These are phyloP conservation scores for Ruellia speciosa DNA, from an alignment of 305 asterid genomes.

Conservation along the genomic window DNA sequence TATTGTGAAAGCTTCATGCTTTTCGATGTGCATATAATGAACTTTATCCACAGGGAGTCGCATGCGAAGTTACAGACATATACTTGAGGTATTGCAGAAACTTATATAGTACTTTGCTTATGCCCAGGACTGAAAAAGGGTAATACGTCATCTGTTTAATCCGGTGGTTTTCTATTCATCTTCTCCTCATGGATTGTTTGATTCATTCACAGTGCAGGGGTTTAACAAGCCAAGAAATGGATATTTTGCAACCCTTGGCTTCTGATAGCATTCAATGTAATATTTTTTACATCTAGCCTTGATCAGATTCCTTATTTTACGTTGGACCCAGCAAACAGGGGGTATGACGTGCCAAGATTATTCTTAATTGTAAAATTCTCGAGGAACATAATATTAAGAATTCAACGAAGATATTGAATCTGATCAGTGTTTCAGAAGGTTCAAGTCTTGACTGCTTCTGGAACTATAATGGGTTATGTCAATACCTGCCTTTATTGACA, in stretches of 20 bases:
- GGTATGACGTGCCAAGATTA: no score
- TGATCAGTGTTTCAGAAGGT: neutral
- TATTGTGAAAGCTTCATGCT: no score
- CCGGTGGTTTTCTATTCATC: neutral
- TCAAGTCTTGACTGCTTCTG: neutral
- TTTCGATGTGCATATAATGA: no score
- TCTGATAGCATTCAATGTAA: no score
- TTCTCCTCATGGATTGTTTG: neutral
- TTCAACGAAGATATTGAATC: no score
- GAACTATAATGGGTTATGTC: neutral
- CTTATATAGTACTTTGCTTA: neutral
- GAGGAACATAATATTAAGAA: no score
- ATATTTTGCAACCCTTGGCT: no score
- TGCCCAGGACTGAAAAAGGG: neutral
- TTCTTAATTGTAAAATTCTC: no score
- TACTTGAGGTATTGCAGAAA: neutral
- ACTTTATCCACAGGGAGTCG: no score
- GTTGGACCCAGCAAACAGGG: no score
- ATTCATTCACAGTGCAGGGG: constrained; percentile 5
- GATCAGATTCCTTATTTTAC: no score
- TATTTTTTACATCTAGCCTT: no score
- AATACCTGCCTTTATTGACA: neutral
- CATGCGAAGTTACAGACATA: neutral
- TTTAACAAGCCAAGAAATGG: neutral
- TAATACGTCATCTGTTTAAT: neutral